A percentile compares a stretch with the other conserved stretches of the same genome.
These are phyloP conservation scores for Nannochloris sp. DNA, from an alignment of 139 green algal genomes.

Conservation along the genomic window DNA sequence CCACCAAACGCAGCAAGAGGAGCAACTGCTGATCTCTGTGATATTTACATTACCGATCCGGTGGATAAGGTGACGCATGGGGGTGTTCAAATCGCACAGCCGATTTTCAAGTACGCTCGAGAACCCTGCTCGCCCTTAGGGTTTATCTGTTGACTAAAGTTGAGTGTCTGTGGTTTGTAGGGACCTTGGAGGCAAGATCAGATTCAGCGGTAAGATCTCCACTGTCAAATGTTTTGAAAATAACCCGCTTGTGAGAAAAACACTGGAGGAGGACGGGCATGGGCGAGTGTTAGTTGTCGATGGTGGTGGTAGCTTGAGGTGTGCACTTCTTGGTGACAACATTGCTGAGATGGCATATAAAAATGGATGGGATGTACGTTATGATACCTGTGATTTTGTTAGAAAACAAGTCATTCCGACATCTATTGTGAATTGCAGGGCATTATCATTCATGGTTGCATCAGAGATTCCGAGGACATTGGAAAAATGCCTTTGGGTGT, in stretches of 20 bases:
- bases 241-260: constrained; percentile 83
- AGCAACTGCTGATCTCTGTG: constrained; percentile 76
- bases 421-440: constrained; percentile 39
- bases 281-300: constrained; percentile 89
- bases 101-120: constrained; percentile 33
- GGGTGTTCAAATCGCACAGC: constrained; percentile 35
- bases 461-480: constrained; percentile 87
- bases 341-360: constrained; percentile 76
- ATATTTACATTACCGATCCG: constrained; percentile 56
- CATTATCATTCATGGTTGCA: constrained; percentile 91
- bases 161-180: constrained; percentile 13
- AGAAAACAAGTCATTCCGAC: neutral
- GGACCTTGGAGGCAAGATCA: constrained; percentile 60
- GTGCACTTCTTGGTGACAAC: constrained; percentile 90
- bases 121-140: too few species aligned
- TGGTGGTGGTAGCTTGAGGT: constrained; percentile 73
- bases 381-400: neutral
- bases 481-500: constrained; percentile 72
- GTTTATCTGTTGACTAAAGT: too few species aligned
- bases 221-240: constrained; percentile 90
- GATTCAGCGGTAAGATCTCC: constrained; percentile 55
- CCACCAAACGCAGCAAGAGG: constrained; percentile 54
- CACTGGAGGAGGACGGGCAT: constrained; percentile 65
- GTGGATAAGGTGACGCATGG: constrained; percentile 42
- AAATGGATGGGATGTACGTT: constrained; percentile 82